These are phyloP conservation scores for Boletus vinaceobasis DNA, from an alignment of 768 basidiomycete genomes.

Conservation along the genomic window DNA sequence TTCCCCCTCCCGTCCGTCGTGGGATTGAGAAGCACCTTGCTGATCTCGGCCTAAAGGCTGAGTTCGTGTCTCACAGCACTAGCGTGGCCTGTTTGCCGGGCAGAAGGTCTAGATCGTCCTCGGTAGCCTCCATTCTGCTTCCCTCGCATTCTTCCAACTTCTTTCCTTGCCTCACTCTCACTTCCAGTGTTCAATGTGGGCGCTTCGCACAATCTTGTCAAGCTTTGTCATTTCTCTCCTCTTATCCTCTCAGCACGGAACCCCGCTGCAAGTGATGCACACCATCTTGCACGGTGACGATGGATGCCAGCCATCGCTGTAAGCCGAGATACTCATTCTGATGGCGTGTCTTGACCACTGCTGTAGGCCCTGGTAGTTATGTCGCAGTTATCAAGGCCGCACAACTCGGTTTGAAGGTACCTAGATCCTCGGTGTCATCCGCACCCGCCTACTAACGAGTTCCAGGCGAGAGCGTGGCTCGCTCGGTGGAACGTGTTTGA, in stretches of 20 bases:
- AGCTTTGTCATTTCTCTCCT: no score
- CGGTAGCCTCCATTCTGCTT: conserved; percentile 50
- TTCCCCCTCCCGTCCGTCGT: conserved; percentile 94
- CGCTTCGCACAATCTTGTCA: no score
- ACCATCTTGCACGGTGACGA: no score
- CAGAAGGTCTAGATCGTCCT: conserved; percentile 99
- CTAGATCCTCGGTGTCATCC: conserved; percentile 10
- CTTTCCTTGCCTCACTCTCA: no score
- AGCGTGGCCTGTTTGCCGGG: conserved; percentile 97
- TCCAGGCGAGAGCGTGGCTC: conserved; percentile 89
- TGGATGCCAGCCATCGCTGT: conserved; percentile 33
- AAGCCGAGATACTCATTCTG: conserved; percentile 14
- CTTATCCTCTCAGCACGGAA: no score
- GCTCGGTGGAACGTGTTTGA: conserved; percentile 96
- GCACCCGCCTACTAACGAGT: conserved; percentile 5
- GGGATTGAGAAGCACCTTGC: conserved; percentile 99
- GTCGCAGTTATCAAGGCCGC: conserved; percentile 99
- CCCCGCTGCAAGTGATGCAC: no score
- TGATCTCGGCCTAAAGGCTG: conserved; percentile 98
- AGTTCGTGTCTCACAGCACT: conserved; percentile 98
- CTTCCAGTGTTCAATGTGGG: no score
- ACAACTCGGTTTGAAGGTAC: conserved; percentile 88
- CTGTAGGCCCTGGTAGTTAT: conserved; percentile 89
- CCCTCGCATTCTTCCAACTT: no score
- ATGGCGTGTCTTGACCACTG: not conserved